A percentile compares a stretch with the other conserved stretches of the same genome.
Conservation (phyloP, 2,329 filamentous ascomycete genomes). For the Pseudogymnoascus sp. region DNA sequence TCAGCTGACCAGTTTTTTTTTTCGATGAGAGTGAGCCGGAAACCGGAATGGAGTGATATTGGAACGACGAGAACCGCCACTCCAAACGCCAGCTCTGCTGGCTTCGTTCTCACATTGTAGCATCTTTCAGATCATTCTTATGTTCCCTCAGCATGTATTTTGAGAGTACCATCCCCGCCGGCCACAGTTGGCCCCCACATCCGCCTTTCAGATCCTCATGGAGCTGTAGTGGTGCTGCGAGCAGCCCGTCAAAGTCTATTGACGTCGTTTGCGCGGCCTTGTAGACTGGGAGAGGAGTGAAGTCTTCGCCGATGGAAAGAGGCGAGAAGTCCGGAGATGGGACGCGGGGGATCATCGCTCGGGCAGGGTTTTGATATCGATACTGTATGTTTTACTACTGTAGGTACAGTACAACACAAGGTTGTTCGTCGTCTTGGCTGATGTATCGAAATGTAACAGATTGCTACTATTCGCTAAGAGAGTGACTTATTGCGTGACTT, state of each 20-base stretch:
- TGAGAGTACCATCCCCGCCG: constrained; percentile 79
- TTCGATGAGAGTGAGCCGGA: constrained; percentile 3
- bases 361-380: constrained; percentile 7
- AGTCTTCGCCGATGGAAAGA: constrained; percentile 39
- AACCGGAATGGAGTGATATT: neutral
- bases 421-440: constrained; percentile 6
- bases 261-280: constrained; percentile 46
- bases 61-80: neutral
- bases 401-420: neutral
- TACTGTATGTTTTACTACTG: neutral
- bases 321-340: constrained; percentile 28
- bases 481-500: constrained; percentile 4
- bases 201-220: constrained; percentile 81
- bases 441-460: constrained; percentile 8
- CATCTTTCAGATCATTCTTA: constrained; percentile 50
- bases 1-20: constrained; percentile 1
- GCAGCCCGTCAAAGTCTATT: constrained; percentile 64
- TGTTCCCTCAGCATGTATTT: constrained; percentile 79
- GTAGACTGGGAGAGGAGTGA: constrained; percentile 52
- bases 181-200: constrained; percentile 92
- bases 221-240: constrained; percentile 62
- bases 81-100: neutral
- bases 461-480: constrained; percentile 7
- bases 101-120: constrained; percentile 56
- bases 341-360: constrained; percentile 23